phyloP scores from a whole-genome alignment of 179 eudicot genomes.

The Camellia oleifera region DNA sequence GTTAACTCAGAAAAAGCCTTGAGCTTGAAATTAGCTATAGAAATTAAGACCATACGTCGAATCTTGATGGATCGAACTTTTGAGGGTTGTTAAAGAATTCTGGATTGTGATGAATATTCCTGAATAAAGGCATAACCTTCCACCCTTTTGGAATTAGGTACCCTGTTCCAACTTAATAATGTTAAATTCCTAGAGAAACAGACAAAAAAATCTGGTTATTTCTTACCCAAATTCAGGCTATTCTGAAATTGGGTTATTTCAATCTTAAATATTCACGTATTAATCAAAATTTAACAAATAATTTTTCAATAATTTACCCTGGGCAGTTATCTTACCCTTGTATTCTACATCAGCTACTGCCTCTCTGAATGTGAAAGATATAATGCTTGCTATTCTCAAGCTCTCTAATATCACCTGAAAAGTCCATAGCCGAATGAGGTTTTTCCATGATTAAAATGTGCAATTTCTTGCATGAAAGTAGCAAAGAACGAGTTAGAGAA shows the following conservation, averaged over 20 bases:
- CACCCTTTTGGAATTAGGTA: constrained; percentile 56
- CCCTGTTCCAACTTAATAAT: constrained; percentile 24
- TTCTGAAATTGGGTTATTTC: not conserved
- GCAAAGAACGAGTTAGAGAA: constrained; percentile 3
- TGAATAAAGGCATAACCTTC: constrained; percentile 57
- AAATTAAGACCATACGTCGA: constrained; percentile 32
- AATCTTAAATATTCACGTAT: not conserved
- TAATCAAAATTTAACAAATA: not conserved
- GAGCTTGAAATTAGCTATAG: not conserved
- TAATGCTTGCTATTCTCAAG: constrained; percentile 55
- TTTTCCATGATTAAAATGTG: not conserved
- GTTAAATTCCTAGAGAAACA: constrained; percentile 1
- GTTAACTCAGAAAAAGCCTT: not conserved
- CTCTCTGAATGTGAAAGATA: constrained; percentile 55
- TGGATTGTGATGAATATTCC: constrained; percentile 54
- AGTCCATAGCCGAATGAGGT: not conserved
- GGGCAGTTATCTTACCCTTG: constrained; percentile 34
- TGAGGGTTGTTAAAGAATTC: constrained; percentile 45
- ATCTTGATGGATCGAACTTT: constrained; percentile 49
- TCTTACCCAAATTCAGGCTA: not conserved
- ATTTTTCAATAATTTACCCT: not conserved
- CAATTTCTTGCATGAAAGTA: not conserved
- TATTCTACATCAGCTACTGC: constrained; percentile 53
- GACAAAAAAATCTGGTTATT: not conserved
- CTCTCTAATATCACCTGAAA: constrained; percentile 44